phyloP scores from a whole-genome alignment of 164 flowering plant genomes.

The Dillenia suffruticosa region DNA sequence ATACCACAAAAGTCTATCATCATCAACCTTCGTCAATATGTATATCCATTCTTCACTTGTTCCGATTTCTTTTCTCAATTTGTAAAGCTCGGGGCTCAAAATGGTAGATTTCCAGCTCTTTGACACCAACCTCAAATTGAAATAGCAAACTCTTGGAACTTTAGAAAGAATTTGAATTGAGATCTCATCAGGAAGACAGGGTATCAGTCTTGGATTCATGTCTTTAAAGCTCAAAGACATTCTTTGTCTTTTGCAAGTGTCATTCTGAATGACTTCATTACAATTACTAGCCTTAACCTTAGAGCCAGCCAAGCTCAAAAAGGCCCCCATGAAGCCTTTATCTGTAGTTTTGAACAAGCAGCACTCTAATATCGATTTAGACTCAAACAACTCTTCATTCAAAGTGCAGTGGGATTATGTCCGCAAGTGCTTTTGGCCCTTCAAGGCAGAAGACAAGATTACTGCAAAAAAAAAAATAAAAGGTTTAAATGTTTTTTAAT shows the following conservation, averaged over 20 bases:
- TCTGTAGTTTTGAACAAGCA: no score
- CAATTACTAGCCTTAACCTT: slow-evolving; percentile 21
- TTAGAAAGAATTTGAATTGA: slow-evolving; percentile 81
- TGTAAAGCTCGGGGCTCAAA: slow-evolving; percentile 47
- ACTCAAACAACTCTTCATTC: no score
- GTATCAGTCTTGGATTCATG: slow-evolving; percentile 58
- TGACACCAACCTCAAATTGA: slow-evolving; percentile 55
- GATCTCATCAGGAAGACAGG: slow-evolving; percentile 84
- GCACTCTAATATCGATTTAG: no score
- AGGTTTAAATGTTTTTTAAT: no score
- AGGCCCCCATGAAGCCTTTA: slow-evolving; percentile 49
- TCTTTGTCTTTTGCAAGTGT: slow-evolving; percentile 66
- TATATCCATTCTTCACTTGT: slow-evolving; percentile 82
- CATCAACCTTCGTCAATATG: slow-evolving; percentile 52
- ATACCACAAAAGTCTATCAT: slow-evolving; percentile 59
- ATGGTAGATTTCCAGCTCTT: slow-evolving; percentile 63
- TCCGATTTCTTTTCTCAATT: slow-evolving; percentile 59
- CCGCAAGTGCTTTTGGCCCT: no score
- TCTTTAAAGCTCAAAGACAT: slow-evolving; percentile 27
- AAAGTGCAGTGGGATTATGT: no score
- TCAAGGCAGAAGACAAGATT: no score
- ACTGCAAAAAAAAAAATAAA: no score
- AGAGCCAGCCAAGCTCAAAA: slow-evolving; percentile 49
- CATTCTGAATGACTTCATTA: slow-evolving; percentile 26
- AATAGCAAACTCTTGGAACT: slow-evolving; percentile 56